Evolutionary conservation across 345 rosid species (phyloP), one percentile per base, ranked within the genome.

Genomic region (Excoecaria agallocha): DNA sequence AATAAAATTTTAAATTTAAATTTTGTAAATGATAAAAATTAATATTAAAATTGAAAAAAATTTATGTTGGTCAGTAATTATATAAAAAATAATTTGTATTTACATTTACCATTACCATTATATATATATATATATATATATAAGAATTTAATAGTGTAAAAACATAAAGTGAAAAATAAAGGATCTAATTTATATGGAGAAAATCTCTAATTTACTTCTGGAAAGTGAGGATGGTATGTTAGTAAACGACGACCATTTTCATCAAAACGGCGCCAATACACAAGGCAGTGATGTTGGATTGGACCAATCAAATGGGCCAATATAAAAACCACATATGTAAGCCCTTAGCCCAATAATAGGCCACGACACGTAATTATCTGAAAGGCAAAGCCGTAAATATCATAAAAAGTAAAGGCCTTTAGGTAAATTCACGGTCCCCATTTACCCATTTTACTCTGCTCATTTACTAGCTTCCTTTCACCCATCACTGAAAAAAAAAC

Each of bases 381-480:
- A 30, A 68, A 58, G 58, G 30, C 38, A 68, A 68, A 49, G 0
- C 13, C 45, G 58, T 68, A 68, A 68, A 68, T 68, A 41, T 25
- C 12, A 25, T 12, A 66, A 48, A 66, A 11, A 66, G 30, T 6
- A 16, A 30, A 25, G 41, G 58, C 54, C 25, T n/a, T 49, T n/a
- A 8, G 25, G 68, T 64, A 64, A 58, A 39, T 64, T 43, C 4
- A 41, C 7, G 1, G n/a, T 9, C 1, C 7, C 16, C 50, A 39
- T 64, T 68, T 68, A 68, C 71, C 38, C 58, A 49, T 25, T 50
- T 68, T 68, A 68, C 71, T 49, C 71, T 15, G 6, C 41, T 30
- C 58, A 68, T 68, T 68, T 68, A 68, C 58, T 68, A 68, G 43
- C 58, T 66, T 25, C 43, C 74, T 74, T 74, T 65, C 55, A 66